Percentiles rank a stretch among this genome's conserved stretches.
These are phyloP conservation scores for Exophiala lecanii-corni DNA, from an alignment of 2,329 filamentous ascomycete species.

Conservation along the genomic window DNA sequence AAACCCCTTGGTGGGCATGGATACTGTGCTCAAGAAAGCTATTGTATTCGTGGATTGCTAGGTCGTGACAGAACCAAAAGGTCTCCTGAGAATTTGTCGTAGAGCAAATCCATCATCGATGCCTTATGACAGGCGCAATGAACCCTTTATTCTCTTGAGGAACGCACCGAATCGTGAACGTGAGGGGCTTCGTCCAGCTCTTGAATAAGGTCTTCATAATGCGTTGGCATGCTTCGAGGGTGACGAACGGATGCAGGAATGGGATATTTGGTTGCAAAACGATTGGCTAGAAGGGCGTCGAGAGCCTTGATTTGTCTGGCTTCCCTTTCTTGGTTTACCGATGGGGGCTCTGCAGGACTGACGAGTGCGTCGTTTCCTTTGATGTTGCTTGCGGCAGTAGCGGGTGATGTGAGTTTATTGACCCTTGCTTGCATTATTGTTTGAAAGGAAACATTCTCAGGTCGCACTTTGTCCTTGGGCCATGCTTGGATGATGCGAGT, in stretches of 20 bases:
- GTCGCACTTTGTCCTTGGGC: constrained; percentile 42
- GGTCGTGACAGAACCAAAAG: too few species aligned
- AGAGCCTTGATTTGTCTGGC: constrained; percentile 53
- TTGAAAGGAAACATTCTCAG: constrained; percentile 42
- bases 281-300: constrained; percentile 56
- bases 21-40: too few species aligned
- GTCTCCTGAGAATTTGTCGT: too few species aligned
- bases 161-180: constrained; percentile 44
- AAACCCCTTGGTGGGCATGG: too few species aligned
- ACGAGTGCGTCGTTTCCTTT: constrained; percentile 22
- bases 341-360: constrained; percentile 21
- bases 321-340: constrained; percentile 33
- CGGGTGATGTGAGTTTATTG: constrained; percentile 14
- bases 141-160: constrained; percentile 43
- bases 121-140: constrained; percentile 16
- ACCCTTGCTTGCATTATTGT: constrained; percentile 26
- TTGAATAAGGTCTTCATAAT: constrained; percentile 49
- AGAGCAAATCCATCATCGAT: not conserved
- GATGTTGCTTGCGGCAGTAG: constrained; percentile 11
- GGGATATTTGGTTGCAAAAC: constrained; percentile 50
- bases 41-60: too few species aligned
- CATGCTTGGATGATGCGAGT: constrained; percentile 40
- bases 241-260: constrained; percentile 43
- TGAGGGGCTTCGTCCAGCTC: constrained; percentile 51
- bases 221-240: constrained; percentile 47